These are phyloP conservation scores for Fusarium virguliforme DNA, from an alignment of 2,329 filamentous ascomycete species.

Conservation along the genomic window DNA sequence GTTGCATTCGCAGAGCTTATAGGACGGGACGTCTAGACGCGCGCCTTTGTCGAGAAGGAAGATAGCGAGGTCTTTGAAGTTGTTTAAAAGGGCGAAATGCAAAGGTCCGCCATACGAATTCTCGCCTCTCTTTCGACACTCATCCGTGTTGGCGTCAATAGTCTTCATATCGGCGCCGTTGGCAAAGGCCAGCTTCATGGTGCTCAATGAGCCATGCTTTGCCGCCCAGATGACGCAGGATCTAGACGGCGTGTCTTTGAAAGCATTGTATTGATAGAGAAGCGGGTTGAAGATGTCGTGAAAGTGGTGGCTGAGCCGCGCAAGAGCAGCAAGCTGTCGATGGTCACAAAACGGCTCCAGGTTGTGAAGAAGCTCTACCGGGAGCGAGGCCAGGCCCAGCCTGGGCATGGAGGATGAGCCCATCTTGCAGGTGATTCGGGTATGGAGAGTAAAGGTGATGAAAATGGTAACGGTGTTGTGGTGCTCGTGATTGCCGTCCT, in stretches of 20 bases:
- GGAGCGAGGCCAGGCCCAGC: neutral
- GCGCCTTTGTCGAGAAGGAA: slow-evolving; percentile 2
- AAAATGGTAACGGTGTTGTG: neutral
- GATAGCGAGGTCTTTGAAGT: neutral
- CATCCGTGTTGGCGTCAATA: neutral
- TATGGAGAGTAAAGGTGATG: neutral
- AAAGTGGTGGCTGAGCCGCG: neutral
- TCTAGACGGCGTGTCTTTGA: neutral
- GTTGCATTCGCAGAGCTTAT: neutral
- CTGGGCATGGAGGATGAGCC: neutral
- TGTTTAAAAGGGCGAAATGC: neutral
- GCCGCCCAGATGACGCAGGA: neutral
- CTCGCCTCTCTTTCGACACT: neutral
- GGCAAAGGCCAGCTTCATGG: neutral
- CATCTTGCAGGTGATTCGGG: neutral
- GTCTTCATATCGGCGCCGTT: neutral
- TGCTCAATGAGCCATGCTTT: neutral
- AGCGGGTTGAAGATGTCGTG: slow-evolving; percentile 7
- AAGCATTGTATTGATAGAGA: neutral
- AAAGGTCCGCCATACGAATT: neutral
- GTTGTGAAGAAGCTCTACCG: neutral
- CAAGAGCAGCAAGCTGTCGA: neutral
- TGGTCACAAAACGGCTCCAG: neutral
- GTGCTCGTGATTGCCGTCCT: neutral
- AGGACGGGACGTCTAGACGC: neutral